Percentiles rank a stretch among this genome's conserved stretches.
Evolutionary conservation across 345 rosid genomes (phyloP).

Genomic region (Acer saccharum): DNA sequence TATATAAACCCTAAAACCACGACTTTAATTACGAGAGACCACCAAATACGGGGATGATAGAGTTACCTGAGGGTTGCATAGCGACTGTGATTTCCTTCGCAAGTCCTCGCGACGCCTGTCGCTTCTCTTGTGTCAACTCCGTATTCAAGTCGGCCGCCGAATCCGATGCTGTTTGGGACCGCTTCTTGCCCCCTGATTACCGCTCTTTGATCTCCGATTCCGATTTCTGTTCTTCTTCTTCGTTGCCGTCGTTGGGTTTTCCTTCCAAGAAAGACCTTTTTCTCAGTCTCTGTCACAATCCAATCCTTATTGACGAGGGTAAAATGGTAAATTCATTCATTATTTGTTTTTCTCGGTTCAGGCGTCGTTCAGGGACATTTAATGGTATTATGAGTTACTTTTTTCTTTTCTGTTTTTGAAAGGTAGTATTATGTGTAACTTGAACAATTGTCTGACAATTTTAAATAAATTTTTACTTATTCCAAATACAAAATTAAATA

Average conservation of each 20-base stretch:
- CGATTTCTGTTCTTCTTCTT: not conserved
- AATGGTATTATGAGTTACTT: too few relatives aligned
- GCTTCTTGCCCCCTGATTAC: slow-evolving; percentile 54
- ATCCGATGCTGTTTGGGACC: slow-evolving; percentile 67
- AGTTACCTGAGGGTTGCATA: slow-evolving; percentile 55
- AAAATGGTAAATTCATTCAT: slow-evolving; percentile 42
- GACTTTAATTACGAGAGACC: too few relatives aligned
- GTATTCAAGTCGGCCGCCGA: slow-evolving; percentile 44
- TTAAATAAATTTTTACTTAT: too few relatives aligned
- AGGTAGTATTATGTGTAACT: too few relatives aligned
- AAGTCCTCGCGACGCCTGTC: slow-evolving; percentile 49
- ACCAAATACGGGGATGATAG: not conserved
- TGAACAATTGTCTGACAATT: too few relatives aligned
- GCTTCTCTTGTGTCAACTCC: slow-evolving; percentile 46
- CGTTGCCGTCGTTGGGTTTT: not conserved
- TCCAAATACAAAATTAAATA: too few relatives aligned
- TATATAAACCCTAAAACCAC: too few relatives aligned
- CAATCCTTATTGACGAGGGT: slow-evolving; percentile 57
- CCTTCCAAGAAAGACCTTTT: slow-evolving; percentile 52
- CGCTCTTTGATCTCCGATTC: slow-evolving; percentile 28
- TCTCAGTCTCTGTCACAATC: slow-evolving; percentile 37
- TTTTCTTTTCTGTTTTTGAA: too few relatives aligned
- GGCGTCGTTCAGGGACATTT: too few relatives aligned
- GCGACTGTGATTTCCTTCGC: slow-evolving; percentile 50
- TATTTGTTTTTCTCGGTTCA: too few relatives aligned